Evolutionary conservation across 805 yeast genomes (phyloP).

Genomic region (Metschnikowia gruessii): DNA sequence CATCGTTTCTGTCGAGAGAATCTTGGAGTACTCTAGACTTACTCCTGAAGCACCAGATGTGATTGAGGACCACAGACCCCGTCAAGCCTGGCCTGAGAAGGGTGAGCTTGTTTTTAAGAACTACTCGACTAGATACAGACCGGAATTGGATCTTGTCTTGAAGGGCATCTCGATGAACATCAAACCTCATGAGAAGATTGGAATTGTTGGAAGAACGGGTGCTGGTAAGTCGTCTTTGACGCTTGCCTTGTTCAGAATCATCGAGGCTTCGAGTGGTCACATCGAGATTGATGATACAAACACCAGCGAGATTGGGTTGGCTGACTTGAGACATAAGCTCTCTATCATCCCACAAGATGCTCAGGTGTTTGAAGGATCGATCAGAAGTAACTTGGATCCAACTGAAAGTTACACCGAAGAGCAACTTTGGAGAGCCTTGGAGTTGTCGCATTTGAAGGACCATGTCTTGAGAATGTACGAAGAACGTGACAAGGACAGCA

Average conservation of each 20-base stretch:
- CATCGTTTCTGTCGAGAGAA: conserved; percentile 94
- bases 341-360: conserved; percentile 48
- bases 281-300: conserved; percentile 36
- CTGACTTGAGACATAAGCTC: conserved; percentile 42
- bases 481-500: conserved; percentile 27
- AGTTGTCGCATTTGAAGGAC: conserved; percentile 41
- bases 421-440: conserved; percentile 41
- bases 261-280: conserved; percentile 38
- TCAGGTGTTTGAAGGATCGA: conserved; percentile 44
- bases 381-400: conserved; percentile 43
- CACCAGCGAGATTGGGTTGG: conserved; percentile 37
- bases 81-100: conserved; percentile 35
- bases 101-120: conserved; percentile 38
- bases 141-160: conserved; percentile 44
- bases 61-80: conserved; percentile 63
- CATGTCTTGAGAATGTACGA: conserved; percentile 39
- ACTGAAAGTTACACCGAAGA: conserved; percentile 35
- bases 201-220: conserved; percentile 47
- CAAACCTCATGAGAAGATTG: conserved; percentile 40
- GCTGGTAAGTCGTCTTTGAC: conserved; percentile 47
- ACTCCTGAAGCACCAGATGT: conserved; percentile 80
- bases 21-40: conserved; percentile 80
- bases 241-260: conserved; percentile 42
- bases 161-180: conserved; percentile 36
- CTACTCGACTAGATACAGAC: conserved; percentile 43